phyloP scores from a whole-genome alignment of 208 protist species.

The Leptomonas pyrrhocoris region DNA sequence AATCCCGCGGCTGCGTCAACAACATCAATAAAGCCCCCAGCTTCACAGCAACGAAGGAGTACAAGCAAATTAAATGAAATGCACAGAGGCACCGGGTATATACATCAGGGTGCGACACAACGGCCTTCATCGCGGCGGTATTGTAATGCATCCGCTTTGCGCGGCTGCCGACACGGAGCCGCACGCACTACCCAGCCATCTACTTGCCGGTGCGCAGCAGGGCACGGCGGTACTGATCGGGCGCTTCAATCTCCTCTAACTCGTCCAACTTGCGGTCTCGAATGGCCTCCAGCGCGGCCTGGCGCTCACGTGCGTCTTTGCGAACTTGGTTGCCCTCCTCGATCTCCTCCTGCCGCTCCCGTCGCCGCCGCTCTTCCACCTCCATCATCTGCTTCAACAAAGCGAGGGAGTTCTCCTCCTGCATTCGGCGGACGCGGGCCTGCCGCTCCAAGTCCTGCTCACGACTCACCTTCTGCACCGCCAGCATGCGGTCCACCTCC shows the following conservation, averaged over 20 bases:
- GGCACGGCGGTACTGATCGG: constrained; percentile 81
- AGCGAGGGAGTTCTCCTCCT: constrained; percentile 84
- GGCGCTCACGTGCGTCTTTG: constrained; percentile 72
- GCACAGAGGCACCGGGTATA: too few relatives aligned
- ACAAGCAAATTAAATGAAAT: too few relatives aligned
- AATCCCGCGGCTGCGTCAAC: constrained; percentile 8
- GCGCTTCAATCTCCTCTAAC: constrained; percentile 74
- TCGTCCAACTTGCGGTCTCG: constrained; percentile 81
- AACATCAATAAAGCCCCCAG: not conserved
- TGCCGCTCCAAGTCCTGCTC: constrained; percentile 77
- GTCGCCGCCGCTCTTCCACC: constrained; percentile 86
- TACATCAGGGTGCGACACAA: too few relatives aligned
- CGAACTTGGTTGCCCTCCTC: constrained; percentile 88
- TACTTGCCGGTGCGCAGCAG: constrained; percentile 61
- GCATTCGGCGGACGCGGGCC: constrained; percentile 55
- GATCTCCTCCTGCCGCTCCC: constrained; percentile 86
- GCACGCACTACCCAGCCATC: not conserved
- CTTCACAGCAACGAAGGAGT: not conserved
- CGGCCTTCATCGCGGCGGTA: too few relatives aligned
- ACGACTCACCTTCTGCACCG: constrained; percentile 79
- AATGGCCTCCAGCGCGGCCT: constrained; percentile 88
- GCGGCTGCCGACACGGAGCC: not conserved
- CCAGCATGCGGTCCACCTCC: constrained; percentile 87
- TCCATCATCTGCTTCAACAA: constrained; percentile 92
- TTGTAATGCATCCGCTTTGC: not conserved